A percentile compares a stretch with the other conserved stretches of the same genome.
phyloP scores from a whole-genome alignment of 2,329 filamentous ascomycete species.

The Pezicula radicicola region DNA sequence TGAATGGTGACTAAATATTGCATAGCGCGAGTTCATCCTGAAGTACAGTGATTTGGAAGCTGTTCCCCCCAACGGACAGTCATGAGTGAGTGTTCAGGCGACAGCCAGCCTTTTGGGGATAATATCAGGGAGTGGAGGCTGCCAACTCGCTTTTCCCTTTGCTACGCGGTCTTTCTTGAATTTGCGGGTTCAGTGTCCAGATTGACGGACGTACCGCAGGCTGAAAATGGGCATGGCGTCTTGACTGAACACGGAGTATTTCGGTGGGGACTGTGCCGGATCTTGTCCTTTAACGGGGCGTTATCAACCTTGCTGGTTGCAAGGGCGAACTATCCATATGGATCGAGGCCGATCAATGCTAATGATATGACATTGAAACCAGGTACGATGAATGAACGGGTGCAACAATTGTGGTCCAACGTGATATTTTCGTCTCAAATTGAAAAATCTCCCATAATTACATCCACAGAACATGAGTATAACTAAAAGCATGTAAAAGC shows the following conservation, averaged over 20 bases:
- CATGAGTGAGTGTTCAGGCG: background rate
- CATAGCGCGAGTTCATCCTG: slow-evolving; percentile 56
- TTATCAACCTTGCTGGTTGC: slow-evolving; percentile 15
- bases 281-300: slow-evolving; percentile 5
- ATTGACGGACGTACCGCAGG: slow-evolving; percentile 7
- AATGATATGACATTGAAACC: background rate
- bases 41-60: slow-evolving; percentile 62
- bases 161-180: slow-evolving; percentile 6
- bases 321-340: background rate
- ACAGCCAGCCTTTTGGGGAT: background rate
- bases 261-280: background rate
- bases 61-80: slow-evolving; percentile 13
- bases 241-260: slow-evolving; percentile 6
- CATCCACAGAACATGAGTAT: too few species aligned
- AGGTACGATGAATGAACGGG: background rate
- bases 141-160: slow-evolving; percentile 8
- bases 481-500: too few species aligned
- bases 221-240: slow-evolving; percentile 12
- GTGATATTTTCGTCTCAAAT: background rate
- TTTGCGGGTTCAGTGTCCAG: slow-evolving; percentile 4
- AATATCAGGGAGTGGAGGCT: background rate
- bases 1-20: slow-evolving; percentile 10
- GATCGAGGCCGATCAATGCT: background rate
- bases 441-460: too few species aligned
- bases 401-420: background rate